Conservation (phyloP, 2,329 filamentous ascomycete genomes). For the Xylariaceae sp. region DNA sequence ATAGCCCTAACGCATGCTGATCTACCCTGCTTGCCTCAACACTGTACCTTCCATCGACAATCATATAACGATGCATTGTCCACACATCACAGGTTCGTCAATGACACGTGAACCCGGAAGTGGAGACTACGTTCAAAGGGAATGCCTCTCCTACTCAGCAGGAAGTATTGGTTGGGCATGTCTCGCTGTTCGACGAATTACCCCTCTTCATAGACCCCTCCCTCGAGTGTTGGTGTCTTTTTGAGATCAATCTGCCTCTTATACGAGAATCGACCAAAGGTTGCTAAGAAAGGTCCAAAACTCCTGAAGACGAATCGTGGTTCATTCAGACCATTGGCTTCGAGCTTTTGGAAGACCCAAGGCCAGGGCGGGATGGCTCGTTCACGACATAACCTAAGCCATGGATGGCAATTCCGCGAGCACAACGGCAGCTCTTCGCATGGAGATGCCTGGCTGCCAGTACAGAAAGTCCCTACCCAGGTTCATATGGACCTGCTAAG, state of each 20-base stretch:
- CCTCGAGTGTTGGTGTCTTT: background rate
- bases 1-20: no score
- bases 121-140: background rate
- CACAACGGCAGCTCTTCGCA: background rate
- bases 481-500: slow-evolving; percentile 47
- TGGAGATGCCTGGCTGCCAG: slow-evolving; percentile 42
- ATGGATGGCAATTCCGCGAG: slow-evolving; percentile 25
- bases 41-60: background rate
- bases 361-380: slow-evolving; percentile 9
- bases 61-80: background rate
- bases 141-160: slow-evolving; percentile 12
- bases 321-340: background rate
- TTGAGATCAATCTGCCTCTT: no score
- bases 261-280: no score
- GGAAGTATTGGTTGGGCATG: no score
- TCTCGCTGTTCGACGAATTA: slow-evolving; percentile 6
- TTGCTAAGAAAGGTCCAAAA: no score
- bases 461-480: slow-evolving; percentile 44
- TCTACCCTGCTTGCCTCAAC: background rate
- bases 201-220: slow-evolving; percentile 15
- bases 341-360: background rate
- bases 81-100: background rate
- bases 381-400: slow-evolving; percentile 10
- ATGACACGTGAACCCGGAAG: background rate
- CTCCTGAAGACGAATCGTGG: no score